Conservation (phyloP, 139 green algal species). For the Chlamydomonas asymmetrica region DNA sequence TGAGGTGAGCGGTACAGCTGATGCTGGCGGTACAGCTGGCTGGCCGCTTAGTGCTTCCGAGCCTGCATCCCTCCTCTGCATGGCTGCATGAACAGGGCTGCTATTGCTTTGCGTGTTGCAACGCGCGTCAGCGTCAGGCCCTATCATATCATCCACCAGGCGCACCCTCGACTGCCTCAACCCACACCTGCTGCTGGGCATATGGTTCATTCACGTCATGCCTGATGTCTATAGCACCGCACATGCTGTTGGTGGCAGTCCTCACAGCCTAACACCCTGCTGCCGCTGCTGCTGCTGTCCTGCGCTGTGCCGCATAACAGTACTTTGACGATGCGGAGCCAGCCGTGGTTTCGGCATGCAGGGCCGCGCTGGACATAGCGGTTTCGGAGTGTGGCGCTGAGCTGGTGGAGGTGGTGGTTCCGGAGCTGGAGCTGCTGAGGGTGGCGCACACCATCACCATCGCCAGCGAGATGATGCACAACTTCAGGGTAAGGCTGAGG, state of each 20-base stretch:
- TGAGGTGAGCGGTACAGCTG: not conserved
- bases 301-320: constrained; percentile 11
- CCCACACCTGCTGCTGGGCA: not conserved
- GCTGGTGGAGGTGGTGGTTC: constrained; percentile 56
- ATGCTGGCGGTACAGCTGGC: constrained; percentile 27
- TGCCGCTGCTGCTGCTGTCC: constrained; percentile 1
- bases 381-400: constrained; percentile 42
- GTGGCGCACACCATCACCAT: constrained; percentile 71
- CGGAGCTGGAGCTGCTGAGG: constrained; percentile 68
- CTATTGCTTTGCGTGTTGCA: too few relatives aligned
- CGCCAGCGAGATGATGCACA: constrained; percentile 37
- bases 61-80: too few relatives aligned
- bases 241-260: too few relatives aligned
- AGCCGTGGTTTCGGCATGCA: constrained; percentile 50
- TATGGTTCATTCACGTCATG: not conserved
- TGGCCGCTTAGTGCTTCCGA: too few relatives aligned
- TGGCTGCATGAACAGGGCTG: too few relatives aligned
- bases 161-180: not conserved
- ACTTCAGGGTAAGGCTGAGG: constrained; percentile 11
- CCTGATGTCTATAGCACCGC: too few relatives aligned
- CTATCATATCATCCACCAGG: not conserved
- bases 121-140: too few relatives aligned
- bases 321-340: constrained; percentile 66
- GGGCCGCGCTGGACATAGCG: constrained; percentile 29
- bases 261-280: too few relatives aligned